Conservation (phyloP, 306 rosid species). For the Vigna hirtella region DNA sequence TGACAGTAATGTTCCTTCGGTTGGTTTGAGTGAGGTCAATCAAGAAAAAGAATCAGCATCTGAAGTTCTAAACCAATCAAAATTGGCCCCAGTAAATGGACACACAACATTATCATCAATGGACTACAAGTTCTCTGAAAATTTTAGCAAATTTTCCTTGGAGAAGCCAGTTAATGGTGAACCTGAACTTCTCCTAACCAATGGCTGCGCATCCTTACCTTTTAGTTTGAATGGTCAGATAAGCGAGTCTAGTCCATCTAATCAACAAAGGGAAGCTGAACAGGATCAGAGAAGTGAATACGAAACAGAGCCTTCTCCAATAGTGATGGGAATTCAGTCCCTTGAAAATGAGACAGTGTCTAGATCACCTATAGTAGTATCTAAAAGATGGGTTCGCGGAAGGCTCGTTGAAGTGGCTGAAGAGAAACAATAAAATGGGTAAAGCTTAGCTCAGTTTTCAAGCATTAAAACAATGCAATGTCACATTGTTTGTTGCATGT, state of each 20-base stretch:
- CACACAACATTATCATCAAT: constrained; percentile 43
- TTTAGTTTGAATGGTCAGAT: constrained; percentile 49
- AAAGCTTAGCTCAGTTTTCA: constrained; percentile 42
- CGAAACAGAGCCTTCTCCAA: constrained; percentile 46
- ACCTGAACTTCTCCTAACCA: constrained; percentile 49
- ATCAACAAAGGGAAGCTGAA: constrained; percentile 37
- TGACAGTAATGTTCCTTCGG: constrained; percentile 48
- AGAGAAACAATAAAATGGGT: constrained; percentile 48
- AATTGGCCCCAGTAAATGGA: constrained; percentile 60
- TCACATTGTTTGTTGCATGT: constrained; percentile 35
- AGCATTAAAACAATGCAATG: constrained; percentile 35
- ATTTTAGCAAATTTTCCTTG: constrained; percentile 53
- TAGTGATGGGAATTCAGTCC: constrained; percentile 50
- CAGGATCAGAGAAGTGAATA: constrained; percentile 45
- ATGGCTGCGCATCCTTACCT: constrained; percentile 47
- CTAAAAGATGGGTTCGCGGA: constrained; percentile 90
- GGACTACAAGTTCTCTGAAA: constrained; percentile 48
- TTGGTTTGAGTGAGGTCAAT: constrained; percentile 46
- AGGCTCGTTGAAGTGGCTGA: constrained; percentile 77
- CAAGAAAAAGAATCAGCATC: constrained; percentile 28
- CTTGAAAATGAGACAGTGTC: constrained; percentile 48
- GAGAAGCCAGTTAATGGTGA: constrained; percentile 56
- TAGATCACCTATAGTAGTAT: constrained; percentile 47
- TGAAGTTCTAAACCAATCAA: constrained; percentile 47
- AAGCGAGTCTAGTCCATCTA: constrained; percentile 41